Evolutionary conservation across 768 basidiomycete species (phyloP).

Genomic region (Phanerochaete carnosa): DNA sequence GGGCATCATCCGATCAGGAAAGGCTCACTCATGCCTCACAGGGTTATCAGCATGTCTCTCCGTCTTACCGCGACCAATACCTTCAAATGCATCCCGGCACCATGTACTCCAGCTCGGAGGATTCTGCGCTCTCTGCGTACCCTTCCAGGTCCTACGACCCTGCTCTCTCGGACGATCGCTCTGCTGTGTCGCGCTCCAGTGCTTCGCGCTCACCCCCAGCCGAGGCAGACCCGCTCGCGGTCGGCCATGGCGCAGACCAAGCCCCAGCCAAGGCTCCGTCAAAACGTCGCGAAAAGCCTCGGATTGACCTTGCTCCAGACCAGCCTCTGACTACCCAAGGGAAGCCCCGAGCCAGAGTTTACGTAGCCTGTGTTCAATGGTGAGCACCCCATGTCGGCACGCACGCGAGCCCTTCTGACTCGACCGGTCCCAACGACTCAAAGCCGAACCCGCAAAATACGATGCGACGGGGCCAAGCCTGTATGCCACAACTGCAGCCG

Average conservation of each 20-base stretch:
- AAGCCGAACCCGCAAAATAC: slow-evolving; percentile 76
- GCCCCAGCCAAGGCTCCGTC: neutral
- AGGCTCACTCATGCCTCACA: slow-evolving; percentile 3
- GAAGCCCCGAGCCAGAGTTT: slow-evolving; percentile 71
- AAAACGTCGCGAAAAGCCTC: slow-evolving; percentile 37
- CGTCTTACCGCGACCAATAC: slow-evolving; percentile 11
- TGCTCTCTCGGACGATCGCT: neutral
- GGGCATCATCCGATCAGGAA: slow-evolving; percentile 5
- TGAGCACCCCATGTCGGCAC: slow-evolving; percentile 25
- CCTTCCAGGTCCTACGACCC: neutral
- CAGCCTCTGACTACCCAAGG: slow-evolving; percentile 82
- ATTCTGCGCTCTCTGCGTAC: neutral
- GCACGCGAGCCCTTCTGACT: slow-evolving; percentile 15
- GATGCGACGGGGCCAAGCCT: slow-evolving; percentile 81
- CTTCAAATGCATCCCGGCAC: slow-evolving; percentile 5
- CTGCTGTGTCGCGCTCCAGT: slow-evolving; percentile 9
- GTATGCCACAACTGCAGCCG: slow-evolving; percentile 70
- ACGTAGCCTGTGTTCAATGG: slow-evolving; percentile 80
- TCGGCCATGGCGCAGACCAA: neutral
- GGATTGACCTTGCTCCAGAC: slow-evolving; percentile 66
- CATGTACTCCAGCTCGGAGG: slow-evolving; percentile 3
- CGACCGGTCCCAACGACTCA: neutral
- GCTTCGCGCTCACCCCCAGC: slow-evolving; percentile 5
- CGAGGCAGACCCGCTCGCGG: neutral
- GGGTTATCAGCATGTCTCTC: neutral